Base-by-base conservation (phyloP, 2,329 filamentous ascomycete species). In the Akanthomyces dipterigenus region DNA sequence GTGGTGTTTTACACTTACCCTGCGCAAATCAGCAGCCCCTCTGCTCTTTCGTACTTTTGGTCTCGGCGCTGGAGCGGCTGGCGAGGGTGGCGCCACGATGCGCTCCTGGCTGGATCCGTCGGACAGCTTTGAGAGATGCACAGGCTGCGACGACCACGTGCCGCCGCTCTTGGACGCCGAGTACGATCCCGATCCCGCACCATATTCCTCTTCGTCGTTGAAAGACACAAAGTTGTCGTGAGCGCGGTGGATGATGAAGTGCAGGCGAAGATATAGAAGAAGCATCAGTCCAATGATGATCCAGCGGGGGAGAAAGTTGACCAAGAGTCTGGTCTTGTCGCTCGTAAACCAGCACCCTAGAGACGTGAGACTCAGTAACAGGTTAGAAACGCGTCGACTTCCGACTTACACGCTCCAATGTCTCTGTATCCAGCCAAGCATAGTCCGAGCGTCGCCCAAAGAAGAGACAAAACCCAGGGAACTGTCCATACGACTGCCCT, bases 291-390 rank as follows among this genome's bases (percentile, higher is more conserved):
- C 63, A 53, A 77, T 76, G 58, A 78, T 77, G 58, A 72, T 34
- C 76, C 76, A 77, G 24, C 76, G 70, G 5, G 74, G 75, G 22
- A 77, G 67, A 63, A 78, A 78, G 65, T 77, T 77, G 43, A 76
- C 71, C 7, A 75, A 64, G 2, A 78, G 67, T 3, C 76, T 70
- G 18, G 70, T 66, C 26, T 68, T 63, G 55, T 78, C 76, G 26
- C 69, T 73, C 4, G 70, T 72, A 57, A 78, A 76, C 76, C 76
- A 78, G 63, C 46, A 60, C 56, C 56, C 55, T 58, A 16, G 24
- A 43, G 6, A n/a, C 3, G 16, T 18, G 8, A 3, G 2, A 12
- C 6, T 53, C 38, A 53, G 49, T n/a, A 50, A n/a, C 18, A 51
- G 28, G 18, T n/a, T 43, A 26, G 5, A 46, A 24, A 3, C 8